Base-by-base conservation (phyloP, 1,284 basidiomycete species). In the Apiotrichum gracile region DNA sequence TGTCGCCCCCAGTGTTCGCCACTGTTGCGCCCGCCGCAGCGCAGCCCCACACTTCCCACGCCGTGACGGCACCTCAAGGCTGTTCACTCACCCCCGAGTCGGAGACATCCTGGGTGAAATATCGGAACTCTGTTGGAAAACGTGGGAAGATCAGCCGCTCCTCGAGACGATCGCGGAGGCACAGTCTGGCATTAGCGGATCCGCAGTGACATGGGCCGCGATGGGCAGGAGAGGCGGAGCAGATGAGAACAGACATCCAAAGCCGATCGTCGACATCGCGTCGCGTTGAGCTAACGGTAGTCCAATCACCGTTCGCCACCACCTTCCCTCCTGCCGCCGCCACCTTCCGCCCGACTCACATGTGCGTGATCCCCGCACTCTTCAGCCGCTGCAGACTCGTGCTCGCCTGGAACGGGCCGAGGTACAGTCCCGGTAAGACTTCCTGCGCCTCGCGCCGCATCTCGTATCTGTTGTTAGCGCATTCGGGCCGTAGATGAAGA, bases 381-480 rank as follows among this genome's bases (percentile, higher is more conserved):
- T 80, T 75, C 26, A 97, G 81, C 4, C 80, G 81, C 17, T 83
- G 80, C 17, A 89, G 74, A 5, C 86, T 86, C 64, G 88, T 90
- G 2, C 88, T 89, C 4, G 86, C 85, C 63, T 91, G 87, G 62
- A 92, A 90, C 1, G 91, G 91, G 0, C 92, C 92, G 2, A 96
- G 82, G 41, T 84, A 81, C 38, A 97, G 81, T 12, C 83, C 83
- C 3, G 89, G 89, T 0, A 94, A 78, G 63, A 96, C 91, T 72
- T 91, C 84, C 76, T 97, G 92, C 61, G 90, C 91, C 68, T 93
- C 86, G 41, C 91, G 78, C 39, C 92, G 81, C 92, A 96, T 96
- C 73, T 96, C 91, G 67, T 96, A 96, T 68, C 89, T 92, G 51
- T 12, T 13, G 47, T n/a, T 21, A 26, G 24, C 17, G 22, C 8